These are phyloP conservation scores for Pseudogymnoascus sp. DNA, from an alignment of 2,329 filamentous ascomycete genomes.

Conservation along the genomic window DNA sequence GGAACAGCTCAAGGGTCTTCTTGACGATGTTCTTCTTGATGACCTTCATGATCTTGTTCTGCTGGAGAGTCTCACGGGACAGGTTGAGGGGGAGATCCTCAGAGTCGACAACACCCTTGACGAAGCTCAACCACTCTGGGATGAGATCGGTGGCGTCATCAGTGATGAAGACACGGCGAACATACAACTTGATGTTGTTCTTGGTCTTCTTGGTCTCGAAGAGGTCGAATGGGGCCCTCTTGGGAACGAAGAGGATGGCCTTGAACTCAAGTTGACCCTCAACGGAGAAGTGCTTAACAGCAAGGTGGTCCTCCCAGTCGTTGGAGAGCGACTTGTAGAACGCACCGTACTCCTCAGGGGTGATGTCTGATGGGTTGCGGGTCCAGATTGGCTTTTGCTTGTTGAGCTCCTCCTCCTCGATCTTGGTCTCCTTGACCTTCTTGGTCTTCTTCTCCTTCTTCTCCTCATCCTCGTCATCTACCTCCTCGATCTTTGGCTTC, in stretches of 20 bases:
- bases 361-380: slow-evolving; percentile 92
- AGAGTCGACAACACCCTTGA: slow-evolving; percentile 99
- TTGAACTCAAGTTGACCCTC: slow-evolving; percentile 99
- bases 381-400: slow-evolving; percentile 99
- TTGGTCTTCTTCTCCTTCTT: slow-evolving; percentile 97
- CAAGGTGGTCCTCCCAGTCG: slow-evolving; percentile 99
- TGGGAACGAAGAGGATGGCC: slow-evolving; percentile 97
- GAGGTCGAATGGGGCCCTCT: slow-evolving; percentile 98
- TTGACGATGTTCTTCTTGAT: slow-evolving; percentile 99
- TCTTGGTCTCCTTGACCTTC: slow-evolving; percentile 97
- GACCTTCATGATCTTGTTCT: slow-evolving; percentile 99
- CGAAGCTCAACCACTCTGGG: slow-evolving; percentile 96
- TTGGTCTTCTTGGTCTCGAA: slow-evolving; percentile 99
- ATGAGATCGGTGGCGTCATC: slow-evolving; percentile 99
- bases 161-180: slow-evolving; percentile 99
- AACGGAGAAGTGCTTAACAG: slow-evolving; percentile 99
- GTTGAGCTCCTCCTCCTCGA: slow-evolving; percentile 99
- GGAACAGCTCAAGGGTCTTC: slow-evolving; percentile 99
- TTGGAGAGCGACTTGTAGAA: slow-evolving; percentile 99
- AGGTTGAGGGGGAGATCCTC: slow-evolving; percentile 99
- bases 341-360: slow-evolving; percentile 89
- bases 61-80: slow-evolving; percentile 98
- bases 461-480: slow-evolving; percentile 76
- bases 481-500: slow-evolving; percentile 93
- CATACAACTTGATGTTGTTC: slow-evolving; percentile 99